A percentile compares a stretch with the other conserved stretches of the same genome.
Conservation (phyloP, 2,329 filamentous ascomycete genomes). For the Pezicula rhizophila region DNA sequence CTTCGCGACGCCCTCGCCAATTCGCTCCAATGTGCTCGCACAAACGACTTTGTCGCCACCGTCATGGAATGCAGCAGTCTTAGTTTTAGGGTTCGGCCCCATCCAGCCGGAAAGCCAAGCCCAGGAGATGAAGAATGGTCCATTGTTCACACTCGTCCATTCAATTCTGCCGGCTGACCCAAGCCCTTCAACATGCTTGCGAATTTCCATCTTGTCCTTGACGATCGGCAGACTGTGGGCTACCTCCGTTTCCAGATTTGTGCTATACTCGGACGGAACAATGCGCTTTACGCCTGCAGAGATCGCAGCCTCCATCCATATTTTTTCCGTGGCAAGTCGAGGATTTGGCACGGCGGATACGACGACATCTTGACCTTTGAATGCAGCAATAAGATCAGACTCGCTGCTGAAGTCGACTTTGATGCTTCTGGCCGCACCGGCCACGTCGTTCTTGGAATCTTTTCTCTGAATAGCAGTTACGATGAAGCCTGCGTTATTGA, state of each 20-base stretch:
- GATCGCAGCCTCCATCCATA: background rate
- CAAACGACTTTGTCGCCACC: slow-evolving; percentile 8
- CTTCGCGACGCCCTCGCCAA: slow-evolving; percentile 9
- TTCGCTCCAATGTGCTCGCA: slow-evolving; percentile 8
- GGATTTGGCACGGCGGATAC: slow-evolving; percentile 9
- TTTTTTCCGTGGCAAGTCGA: slow-evolving; percentile 8
- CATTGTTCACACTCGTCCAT: slow-evolving; percentile 11
- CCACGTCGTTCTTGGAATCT: slow-evolving; percentile 6
- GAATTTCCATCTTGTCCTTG: background rate
- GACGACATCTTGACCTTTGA: slow-evolving; percentile 12
- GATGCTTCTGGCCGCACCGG: slow-evolving; percentile 3
- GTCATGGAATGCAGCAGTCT: slow-evolving; percentile 5
- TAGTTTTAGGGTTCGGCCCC: slow-evolving; percentile 6
- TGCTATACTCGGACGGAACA: background rate
- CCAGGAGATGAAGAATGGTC: slow-evolving; percentile 5
- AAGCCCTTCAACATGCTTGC: slow-evolving; percentile 1
- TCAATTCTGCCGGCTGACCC: slow-evolving; percentile 3
- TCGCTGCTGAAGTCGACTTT: slow-evolving; percentile 9
- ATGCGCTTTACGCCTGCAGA: background rate
- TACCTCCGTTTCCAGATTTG: background rate
- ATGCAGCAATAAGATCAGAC: slow-evolving; percentile 6
- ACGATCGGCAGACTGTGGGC: background rate
- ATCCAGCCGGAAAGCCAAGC: slow-evolving; percentile 8
- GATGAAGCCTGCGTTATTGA: slow-evolving; percentile 10
- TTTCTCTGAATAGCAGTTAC: slow-evolving; percentile 12